phyloP scores from a whole-genome alignment of 495 filamentous ascomycete genomes.

The Penicillium mononematosum region DNA sequence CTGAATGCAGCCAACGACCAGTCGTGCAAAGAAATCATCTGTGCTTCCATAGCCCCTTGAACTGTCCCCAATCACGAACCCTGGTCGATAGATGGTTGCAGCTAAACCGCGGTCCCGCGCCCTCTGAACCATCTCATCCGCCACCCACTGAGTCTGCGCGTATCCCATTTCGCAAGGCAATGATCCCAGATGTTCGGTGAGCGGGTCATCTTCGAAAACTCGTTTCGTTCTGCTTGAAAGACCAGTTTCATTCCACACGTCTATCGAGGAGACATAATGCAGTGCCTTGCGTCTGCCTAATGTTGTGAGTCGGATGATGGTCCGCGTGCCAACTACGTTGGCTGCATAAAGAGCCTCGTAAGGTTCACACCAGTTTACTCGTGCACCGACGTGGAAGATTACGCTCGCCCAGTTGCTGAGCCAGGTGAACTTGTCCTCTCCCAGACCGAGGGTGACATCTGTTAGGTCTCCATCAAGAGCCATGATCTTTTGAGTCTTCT shows the following conservation, averaged over 20 bases:
- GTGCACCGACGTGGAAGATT: conserved; percentile 25
- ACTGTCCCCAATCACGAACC: conserved; percentile 24
- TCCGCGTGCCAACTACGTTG: conserved; percentile 23
- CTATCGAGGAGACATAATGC: conserved; percentile 27
- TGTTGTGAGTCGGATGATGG: conserved; percentile 17
- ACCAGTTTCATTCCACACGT: conserved; percentile 12
- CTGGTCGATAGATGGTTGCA: conserved; percentile 25
- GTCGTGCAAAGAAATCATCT: conserved; percentile 27
- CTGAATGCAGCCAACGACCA: conserved; percentile 22
- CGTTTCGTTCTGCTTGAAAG: conserved; percentile 5
- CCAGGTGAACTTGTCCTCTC: conserved; percentile 4
- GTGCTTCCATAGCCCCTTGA: conserved; percentile 20
- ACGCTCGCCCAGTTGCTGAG: conserved; percentile 11
- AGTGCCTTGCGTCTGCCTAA: conserved; percentile 19
- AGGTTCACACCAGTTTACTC: conserved; percentile 23
- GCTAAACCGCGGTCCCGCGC: conserved; percentile 19
- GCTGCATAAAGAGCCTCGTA: conserved; percentile 19
- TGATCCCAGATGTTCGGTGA: conserved; percentile 8
- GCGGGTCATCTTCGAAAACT: conserved; percentile 17
- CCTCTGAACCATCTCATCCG: conserved; percentile 22
- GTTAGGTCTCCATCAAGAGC: conserved; percentile 19
- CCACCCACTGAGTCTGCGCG: conserved; percentile 24
- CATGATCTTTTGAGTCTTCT: conserved; percentile 2
- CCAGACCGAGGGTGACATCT: conserved; percentile 4
- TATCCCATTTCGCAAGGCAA: conserved; percentile 25